Percentiles rank a stretch among this genome's conserved stretches.
Conservation (phyloP, 2,329 filamentous ascomycete genomes). For the Chrysosporium keratinophilum region DNA sequence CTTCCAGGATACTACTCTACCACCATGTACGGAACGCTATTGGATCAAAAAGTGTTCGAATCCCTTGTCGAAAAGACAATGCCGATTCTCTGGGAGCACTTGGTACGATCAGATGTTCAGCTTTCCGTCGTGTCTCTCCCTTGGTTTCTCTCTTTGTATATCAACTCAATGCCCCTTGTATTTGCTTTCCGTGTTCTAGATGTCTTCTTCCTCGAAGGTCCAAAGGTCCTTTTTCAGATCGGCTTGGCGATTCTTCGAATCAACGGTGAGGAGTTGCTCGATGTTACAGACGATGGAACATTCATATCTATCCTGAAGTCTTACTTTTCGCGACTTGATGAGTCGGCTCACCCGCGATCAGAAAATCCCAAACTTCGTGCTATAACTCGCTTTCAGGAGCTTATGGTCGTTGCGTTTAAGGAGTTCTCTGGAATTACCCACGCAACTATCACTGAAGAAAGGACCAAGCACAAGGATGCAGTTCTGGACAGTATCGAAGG, state of each 20-base stretch:
- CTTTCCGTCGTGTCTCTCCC: constrained; percentile 93
- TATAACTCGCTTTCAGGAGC: constrained; percentile 90
- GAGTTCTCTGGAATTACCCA: constrained; percentile 96
- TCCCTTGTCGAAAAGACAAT: constrained; percentile 97
- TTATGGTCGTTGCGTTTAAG: constrained; percentile 99
- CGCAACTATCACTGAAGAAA: constrained; percentile 76
- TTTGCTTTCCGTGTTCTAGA: constrained; percentile 95
- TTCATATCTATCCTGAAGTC: constrained; percentile 94
- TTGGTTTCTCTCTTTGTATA: constrained; percentile 96
- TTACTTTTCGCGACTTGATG: constrained; percentile 86
- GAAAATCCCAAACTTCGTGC: constrained; percentile 90
- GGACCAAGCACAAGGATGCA: constrained; percentile 84
- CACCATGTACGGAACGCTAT: constrained; percentile 95
- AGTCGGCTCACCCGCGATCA: constrained; percentile 89
- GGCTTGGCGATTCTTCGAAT: constrained; percentile 93
- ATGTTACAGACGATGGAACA: constrained; percentile 85
- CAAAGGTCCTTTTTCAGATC: constrained; percentile 94
- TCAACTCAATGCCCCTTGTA: constrained; percentile 98
- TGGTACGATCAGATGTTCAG: constrained; percentile 94
- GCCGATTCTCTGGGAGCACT: constrained; percentile 95
- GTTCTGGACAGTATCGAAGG: constrained; percentile 94
- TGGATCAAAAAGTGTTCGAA: constrained; percentile 96
- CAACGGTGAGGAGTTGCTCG: constrained; percentile 89
- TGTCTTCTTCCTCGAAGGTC: constrained; percentile 95
- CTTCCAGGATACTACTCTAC: constrained; percentile 96